Conservation (phyloP, 2,329 filamentous ascomycete genomes). For the Lasiodiplodia theobromae region DNA sequence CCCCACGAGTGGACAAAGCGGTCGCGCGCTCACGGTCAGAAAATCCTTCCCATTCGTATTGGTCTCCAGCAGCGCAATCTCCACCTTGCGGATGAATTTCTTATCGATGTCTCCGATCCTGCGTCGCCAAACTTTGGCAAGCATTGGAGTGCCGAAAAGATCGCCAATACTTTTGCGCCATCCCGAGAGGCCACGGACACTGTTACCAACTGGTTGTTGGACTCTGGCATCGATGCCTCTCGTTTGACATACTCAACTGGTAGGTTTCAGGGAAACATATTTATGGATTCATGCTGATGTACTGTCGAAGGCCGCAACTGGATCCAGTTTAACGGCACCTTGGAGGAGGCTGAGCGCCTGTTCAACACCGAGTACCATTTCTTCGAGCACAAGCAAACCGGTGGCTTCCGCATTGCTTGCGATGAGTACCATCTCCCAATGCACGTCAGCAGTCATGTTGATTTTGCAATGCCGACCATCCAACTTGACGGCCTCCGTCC, state of each 20-base stretch:
- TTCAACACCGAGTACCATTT: slow-evolving; percentile 50
- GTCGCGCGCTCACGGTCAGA: neutral
- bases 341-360: slow-evolving; percentile 47
- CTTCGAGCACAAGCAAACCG: slow-evolving; percentile 45
- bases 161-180: slow-evolving; percentile 40
- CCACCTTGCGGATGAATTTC: neutral
- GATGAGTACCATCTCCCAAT: slow-evolving; percentile 46
- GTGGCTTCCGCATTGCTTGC: slow-evolving; percentile 47
- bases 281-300: no score
- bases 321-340: slow-evolving; percentile 50
- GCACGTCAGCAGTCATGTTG: slow-evolving; percentile 37
- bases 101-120: slow-evolving; percentile 34
- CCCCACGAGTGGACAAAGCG: slow-evolving; percentile 1
- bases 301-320: slow-evolving; percentile 34
- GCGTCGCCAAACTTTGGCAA: slow-evolving; percentile 38
- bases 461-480: slow-evolving; percentile 49
- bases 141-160: slow-evolving; percentile 40
- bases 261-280: no score
- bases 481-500: slow-evolving; percentile 45
- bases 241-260: slow-evolving; percentile 33
- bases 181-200: slow-evolving; percentile 34
- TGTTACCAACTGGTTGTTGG: slow-evolving; percentile 38
- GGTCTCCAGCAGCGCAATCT: slow-evolving; percentile 37
- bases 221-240: slow-evolving; percentile 1
- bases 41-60: slow-evolving; percentile 38